phyloP scores from a whole-genome alignment of 2,329 filamentous ascomycete species.

The Apiospora aurea region DNA sequence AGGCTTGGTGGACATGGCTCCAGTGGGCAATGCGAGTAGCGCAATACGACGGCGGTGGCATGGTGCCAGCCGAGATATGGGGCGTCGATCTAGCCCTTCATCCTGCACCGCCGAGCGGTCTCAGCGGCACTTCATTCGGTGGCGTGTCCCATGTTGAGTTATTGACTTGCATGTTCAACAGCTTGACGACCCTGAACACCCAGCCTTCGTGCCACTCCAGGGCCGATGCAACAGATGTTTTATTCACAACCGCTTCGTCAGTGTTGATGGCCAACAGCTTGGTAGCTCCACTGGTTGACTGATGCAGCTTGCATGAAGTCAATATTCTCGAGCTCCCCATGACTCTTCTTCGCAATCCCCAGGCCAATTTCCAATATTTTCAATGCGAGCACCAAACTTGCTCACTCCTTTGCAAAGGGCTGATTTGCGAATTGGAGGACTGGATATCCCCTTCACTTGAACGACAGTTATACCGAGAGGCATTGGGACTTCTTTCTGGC shows the following conservation, averaged over 20 bases:
- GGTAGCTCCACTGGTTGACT: constrained; percentile 6
- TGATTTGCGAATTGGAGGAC: not conserved
- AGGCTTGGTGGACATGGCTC: constrained; percentile 65
- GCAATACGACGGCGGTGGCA: constrained; percentile 58
- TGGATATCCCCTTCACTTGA: not conserved
- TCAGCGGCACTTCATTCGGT: not conserved
- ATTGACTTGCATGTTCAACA: constrained; percentile 14
- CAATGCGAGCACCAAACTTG: not conserved
- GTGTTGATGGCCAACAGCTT: not conserved
- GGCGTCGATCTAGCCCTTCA: constrained; percentile 49
- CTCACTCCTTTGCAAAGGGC: not conserved
- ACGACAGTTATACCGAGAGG: not conserved
- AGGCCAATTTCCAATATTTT: not conserved
- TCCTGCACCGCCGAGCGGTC: not conserved
- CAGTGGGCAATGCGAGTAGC: constrained; percentile 68
- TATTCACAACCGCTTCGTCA: not conserved
- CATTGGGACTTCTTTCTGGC: not conserved
- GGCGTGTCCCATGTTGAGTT: not conserved
- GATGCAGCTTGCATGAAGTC: not conserved
- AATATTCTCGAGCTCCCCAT: not conserved
- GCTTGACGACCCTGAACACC: not conserved
- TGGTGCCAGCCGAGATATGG: constrained; percentile 62
- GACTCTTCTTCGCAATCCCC: not conserved
- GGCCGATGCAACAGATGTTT: not conserved
- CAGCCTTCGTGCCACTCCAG: not conserved